Evolutionary conservation across 108 stramenopile species (phyloP), one percentile per base, ranked within the genome.

Genomic region (Phaeodactylum tricornutum): DNA sequence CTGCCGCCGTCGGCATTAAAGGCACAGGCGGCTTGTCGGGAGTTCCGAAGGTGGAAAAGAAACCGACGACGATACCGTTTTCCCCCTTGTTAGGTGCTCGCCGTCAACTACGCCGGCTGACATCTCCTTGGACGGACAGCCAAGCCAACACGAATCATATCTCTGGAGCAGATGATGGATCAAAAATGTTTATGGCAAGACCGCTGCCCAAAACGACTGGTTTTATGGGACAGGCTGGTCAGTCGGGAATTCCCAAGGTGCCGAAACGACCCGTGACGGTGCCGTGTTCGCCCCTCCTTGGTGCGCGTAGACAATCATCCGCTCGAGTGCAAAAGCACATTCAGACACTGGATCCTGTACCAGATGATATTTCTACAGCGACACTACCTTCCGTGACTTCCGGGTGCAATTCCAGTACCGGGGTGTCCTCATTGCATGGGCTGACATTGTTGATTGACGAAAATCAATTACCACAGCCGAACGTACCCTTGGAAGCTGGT

Each of bases 11-110:
- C 5, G 64, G 55, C 1, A 36, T 37, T 19, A 53, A 61, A 15
- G 75, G 75, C 11, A 23, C 44, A 9, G 42, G 43, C 3, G 71
- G 71, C 3, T n/a, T n/a, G n/a, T n/a, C n/a, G n/a, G n/a, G n/a
- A n/a, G 60, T 77, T 21, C 76, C 71, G 17, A 66, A 62, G 49
- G 61, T 77, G 3, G 65, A 66, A 16, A 78, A 70, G 37, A 56
- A 59, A 62, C 68, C 64, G 11, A 56, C 61, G 4, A 78, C 77
- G 20, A 57, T 62, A 4, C 74, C 74, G 9, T 48, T 47, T 39
- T 71, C 69, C 11, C 74, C 74, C 21, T 28, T 70, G 29, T 38
- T 76, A 4, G 57, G 57, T 30, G 16, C 26, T 1, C 33, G 59
- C 1, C 1, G 59, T 42, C 19, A 20, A 45, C 53, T 29, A 25